These are phyloP conservation scores for Phaeotremella fagi DNA, from an alignment of 768 basidiomycete genomes.

Conservation along the genomic window DNA sequence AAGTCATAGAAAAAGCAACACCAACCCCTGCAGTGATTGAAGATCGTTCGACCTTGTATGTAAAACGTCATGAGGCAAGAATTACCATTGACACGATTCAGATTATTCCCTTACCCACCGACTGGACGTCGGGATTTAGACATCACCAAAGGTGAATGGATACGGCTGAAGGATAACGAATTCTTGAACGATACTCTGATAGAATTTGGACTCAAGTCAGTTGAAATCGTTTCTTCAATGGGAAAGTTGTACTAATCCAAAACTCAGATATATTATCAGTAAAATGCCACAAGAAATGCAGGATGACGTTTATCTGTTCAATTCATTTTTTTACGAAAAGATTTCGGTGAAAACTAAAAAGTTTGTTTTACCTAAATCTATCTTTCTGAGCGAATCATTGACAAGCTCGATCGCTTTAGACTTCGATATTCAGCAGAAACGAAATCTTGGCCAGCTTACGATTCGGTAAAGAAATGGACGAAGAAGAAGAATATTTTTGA, in stretches of 20 bases:
- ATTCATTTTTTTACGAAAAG: constrained; percentile 97
- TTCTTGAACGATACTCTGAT: constrained; percentile 95
- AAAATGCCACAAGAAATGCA: constrained; percentile 58
- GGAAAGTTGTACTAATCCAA: background rate
- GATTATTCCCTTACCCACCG: constrained; percentile 35
- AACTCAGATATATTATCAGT: constrained; percentile 8
- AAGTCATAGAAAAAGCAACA: too few relatives aligned
- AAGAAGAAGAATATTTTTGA: constrained; percentile 66
- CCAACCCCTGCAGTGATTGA: too few relatives aligned
- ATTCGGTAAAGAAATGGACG: constrained; percentile 91
- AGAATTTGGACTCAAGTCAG: constrained; percentile 90
- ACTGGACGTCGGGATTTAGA: constrained; percentile 53
- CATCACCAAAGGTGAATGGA: constrained; percentile 71
- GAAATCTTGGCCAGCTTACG: constrained; percentile 53
- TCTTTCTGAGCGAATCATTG: background rate
- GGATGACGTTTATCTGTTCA: constrained; percentile 81
- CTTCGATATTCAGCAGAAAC: background rate
- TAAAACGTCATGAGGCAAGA: too few relatives aligned
- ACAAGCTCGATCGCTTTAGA: background rate
- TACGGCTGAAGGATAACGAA: constrained; percentile 69
- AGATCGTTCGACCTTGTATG: too few relatives aligned
- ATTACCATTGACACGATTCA: too few relatives aligned
- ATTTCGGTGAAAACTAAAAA: constrained; percentile 58
- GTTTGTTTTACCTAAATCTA: constrained; percentile 11
- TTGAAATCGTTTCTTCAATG: background rate